Base-by-base conservation (phyloP, 108 stramenopile species). In the Nitzschia sp. region DNA sequence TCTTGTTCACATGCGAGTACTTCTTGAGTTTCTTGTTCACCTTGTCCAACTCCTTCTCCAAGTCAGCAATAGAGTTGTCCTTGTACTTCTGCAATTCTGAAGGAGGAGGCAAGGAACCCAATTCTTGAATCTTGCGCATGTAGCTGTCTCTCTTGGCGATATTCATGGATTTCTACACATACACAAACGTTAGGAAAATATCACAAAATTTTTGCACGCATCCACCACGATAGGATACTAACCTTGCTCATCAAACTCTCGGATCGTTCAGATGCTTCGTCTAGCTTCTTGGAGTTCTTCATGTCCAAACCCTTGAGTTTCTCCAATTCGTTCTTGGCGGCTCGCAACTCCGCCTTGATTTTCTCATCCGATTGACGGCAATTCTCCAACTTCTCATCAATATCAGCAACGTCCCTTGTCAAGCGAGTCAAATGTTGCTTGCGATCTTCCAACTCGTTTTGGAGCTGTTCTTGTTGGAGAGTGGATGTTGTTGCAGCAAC, bases 1-100 rank as follows among this genome's bases (percentile, higher is more conserved):
- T 99, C 77, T 97, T 98, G 90, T 99, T 99, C 52, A 99, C 97
- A 61, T 98, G 96, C 38, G 89, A 88, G 78, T 93, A 98, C 73
- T 97, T 94, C 63, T 97, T 95, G 65, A 97, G 81, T 53, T 92
- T 82, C 68, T 93, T 91, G 76, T 97, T 94, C 70, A 88, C 88
- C 19, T 80, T 75, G 53, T 97, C 93, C 57, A 99, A 78, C 39
- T 73, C 65, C 40, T 78, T 80, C 83, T 96, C 94, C 37, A 99
- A 72, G 9, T 76, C 88, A 41, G 86, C 58, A 55, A 93, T 95
- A 22, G 87, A 71, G 55, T 83, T 68, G 25, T 82, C 74, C 58
- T 83, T 69, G 79, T 85, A 91, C 9, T 83, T 76, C 52, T 80
- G 73, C 10, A 95, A 87, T 70, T 97, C 96, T 7, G 86, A 75